phyloP scores from a whole-genome alignment of 345 rosid species.

The Gossypium rotundifolium region DNA sequence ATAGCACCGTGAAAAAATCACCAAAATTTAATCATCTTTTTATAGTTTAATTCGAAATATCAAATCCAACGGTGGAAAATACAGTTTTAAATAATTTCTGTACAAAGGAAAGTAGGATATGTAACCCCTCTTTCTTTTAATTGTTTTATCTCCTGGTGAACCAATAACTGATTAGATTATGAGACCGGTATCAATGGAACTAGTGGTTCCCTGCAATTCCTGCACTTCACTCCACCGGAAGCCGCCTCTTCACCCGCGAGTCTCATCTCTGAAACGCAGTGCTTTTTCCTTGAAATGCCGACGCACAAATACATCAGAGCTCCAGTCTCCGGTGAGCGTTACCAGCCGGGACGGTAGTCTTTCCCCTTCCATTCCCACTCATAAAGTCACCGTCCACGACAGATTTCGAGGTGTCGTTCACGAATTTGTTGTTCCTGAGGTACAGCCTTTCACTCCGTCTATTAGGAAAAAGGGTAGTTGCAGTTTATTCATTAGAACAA shows the following conservation, averaged over 20 bases:
- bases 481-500: not conserved
- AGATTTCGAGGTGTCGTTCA: slow-evolving; percentile 73
- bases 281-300: slow-evolving; percentile 17
- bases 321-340: slow-evolving; percentile 38
- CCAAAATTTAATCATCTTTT: too few species aligned
- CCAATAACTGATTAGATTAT: slow-evolving; percentile 3
- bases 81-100: not conserved
- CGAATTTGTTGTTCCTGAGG: slow-evolving; percentile 90
- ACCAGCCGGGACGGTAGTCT: slow-evolving; percentile 21
- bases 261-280: slow-evolving; percentile 9
- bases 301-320: slow-evolving; percentile 36
- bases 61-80: not conserved
- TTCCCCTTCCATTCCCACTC: slow-evolving; percentile 45
- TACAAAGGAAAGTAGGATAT: not conserved
- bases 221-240: slow-evolving; percentile 21
- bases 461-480: not conserved
- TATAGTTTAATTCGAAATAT: not conserved
- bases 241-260: slow-evolving; percentile 17
- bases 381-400: slow-evolving; percentile 85
- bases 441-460: slow-evolving; percentile 11
- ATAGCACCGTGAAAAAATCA: fast-evolving
- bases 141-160: not conserved
- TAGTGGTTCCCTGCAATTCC: slow-evolving; percentile 32
- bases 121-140: not conserved
- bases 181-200: slow-evolving; percentile 34